Conservation (phyloP, 805 yeast species). For the Candida sonorensis region DNA sequence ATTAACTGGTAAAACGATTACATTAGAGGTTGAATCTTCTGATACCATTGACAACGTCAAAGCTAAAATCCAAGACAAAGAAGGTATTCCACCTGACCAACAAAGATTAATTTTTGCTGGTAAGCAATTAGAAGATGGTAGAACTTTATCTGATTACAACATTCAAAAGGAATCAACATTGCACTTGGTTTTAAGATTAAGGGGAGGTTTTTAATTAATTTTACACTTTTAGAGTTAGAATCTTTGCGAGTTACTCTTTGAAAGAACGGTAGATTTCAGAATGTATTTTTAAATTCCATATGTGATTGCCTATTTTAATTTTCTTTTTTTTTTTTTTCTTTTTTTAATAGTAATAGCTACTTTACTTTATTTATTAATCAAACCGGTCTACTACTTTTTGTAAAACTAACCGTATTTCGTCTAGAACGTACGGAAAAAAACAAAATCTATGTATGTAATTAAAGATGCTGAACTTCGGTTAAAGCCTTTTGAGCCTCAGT, state of each 20-base stretch:
- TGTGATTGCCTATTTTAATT: no score
- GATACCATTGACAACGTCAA: slow-evolving; percentile 97
- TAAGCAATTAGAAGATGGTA: slow-evolving; percentile 94
- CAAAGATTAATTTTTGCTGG: slow-evolving; percentile 97
- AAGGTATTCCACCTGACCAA: slow-evolving; percentile 97
- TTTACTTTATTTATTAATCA: no score
- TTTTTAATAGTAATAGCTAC: no score
- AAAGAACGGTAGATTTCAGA: no score
- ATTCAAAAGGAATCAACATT: slow-evolving; percentile 96
- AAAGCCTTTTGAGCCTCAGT: slow-evolving; percentile 26
- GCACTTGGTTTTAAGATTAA: slow-evolving; percentile 93
- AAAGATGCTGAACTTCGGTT: slow-evolving; percentile 1
- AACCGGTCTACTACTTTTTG: no score
- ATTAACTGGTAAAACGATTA: slow-evolving; percentile 58
- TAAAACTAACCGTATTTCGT: no score
- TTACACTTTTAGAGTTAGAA: slow-evolving; percentile 32
- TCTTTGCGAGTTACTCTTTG: no score
- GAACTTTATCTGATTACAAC: slow-evolving; percentile 96
- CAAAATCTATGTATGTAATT: slow-evolving; percentile 30
- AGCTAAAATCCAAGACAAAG: slow-evolving; percentile 95
- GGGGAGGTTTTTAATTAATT: slow-evolving; percentile 72
- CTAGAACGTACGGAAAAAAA: slow-evolving; percentile 99
- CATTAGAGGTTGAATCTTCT: slow-evolving; percentile 95
- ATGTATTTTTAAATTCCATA: no score
- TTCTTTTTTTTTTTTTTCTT: no score